Evolutionary conservation across 805 yeast species (phyloP), one percentile per base, ranked within the genome.

Genomic region (Schizosaccharomyces lindneri): DNA sequence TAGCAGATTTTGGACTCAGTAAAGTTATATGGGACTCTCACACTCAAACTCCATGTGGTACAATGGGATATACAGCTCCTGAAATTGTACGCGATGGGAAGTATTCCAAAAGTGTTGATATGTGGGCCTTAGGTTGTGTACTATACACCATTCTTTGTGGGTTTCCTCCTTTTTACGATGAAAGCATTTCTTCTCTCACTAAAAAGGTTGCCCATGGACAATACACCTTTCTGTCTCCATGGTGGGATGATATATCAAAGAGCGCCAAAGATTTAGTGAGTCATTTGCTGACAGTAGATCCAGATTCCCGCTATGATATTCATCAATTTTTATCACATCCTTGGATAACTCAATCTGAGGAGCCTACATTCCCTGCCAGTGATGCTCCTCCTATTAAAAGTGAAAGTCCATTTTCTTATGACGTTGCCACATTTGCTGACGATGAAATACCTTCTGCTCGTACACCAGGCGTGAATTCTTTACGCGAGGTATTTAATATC

Each of bases 51-150:
- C 98, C 98, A 0, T 93, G 98, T 73, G 98, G 98, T 61, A 93
- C 98, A 0, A 95, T 93, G 21, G 97, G 97, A 3, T 93, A 93
- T 69, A 90, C 97, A 1, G 98, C 98, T 0, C 98, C 98, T 0
- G 98, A 93, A 72, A 90, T 93, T 66, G 97, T 93, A 48, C 82
- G 84, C 65, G 97, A 90, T 71, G 95, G 89, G 73, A 78, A 82
- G 59, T 93, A 93, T 70, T 85, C 95, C 1, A 87, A 86, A 74
- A 84, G 88, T 65, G 98, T 93, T 43, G 98, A 93, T 70, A 86
- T 93, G 93, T 93, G 98, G 98, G 97, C 97, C 5, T 75, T 93
- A 62, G 98, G 98, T 0, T 93, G 98, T 73, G 96, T 93, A 0
- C 73, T 93, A 62, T 93, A 93, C 70, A 93, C 97, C 0, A 75